phyloP scores from a whole-genome alignment of 1,284 basidiomycete genomes.

The Cutaneotrichosporon spelunceum region DNA sequence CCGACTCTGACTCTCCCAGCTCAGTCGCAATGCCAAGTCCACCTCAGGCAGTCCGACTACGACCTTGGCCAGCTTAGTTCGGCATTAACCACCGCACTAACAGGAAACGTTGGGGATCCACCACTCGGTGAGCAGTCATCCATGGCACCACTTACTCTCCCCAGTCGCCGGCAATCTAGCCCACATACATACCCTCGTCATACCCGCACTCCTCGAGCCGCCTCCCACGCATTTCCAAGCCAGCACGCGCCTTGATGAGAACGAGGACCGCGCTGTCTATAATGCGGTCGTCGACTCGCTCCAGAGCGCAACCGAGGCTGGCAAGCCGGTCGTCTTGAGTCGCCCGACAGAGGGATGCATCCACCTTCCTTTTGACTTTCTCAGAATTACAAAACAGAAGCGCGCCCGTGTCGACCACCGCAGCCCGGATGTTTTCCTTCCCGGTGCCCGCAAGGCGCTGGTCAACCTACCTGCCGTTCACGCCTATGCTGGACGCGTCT shows the following conservation, averaged over 20 bases:
- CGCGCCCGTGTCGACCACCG: background rate
- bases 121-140: conserved; percentile 1
- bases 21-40: background rate
- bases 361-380: conserved; percentile 10
- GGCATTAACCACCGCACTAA: conserved; percentile 2
- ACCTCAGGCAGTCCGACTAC: conserved; percentile 12
- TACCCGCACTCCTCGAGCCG: conserved; percentile 28
- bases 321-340: conserved; percentile 8
- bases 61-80: conserved; percentile 15
- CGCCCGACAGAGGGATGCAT: conserved; percentile 6
- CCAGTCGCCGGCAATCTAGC: conserved; percentile 10
- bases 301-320: conserved; percentile 1
- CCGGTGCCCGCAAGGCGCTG: conserved; percentile 11
- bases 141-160: background rate
- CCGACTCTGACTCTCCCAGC: background rate
- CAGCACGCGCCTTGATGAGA: conserved; percentile 11
- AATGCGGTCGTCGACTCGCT: conserved; percentile 3
- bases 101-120: background rate
- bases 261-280: conserved; percentile 10
- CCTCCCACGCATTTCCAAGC: conserved; percentile 11
- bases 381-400: background rate
- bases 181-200: conserved; percentile 40
- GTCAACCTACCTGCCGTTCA: conserved; percentile 10
- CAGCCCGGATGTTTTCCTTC: conserved; percentile 14
- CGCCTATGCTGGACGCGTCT: conserved; percentile 21